Percentiles rank a stretch among this genome's conserved stretches.
phyloP scores from a whole-genome alignment of 1,284 basidiomycete species.

The Cutaneotrichosporon sp. region DNA sequence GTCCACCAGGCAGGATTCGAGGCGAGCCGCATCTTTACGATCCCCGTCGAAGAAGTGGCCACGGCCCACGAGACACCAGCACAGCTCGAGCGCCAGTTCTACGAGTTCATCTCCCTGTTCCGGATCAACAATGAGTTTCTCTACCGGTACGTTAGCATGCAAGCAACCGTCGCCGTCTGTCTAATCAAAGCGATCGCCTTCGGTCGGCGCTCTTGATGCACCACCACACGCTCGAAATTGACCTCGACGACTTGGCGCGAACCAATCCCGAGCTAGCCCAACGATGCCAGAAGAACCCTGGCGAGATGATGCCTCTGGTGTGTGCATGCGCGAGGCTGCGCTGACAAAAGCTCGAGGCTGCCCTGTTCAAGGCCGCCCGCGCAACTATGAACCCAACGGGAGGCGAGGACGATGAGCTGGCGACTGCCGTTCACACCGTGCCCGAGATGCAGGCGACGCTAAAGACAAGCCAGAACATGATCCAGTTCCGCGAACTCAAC shows the following conservation, averaged over 20 bases:
- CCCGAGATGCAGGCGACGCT: constrained; percentile 87
- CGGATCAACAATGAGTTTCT: constrained; percentile 82
- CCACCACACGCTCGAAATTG: constrained; percentile 86
- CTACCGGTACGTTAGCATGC: constrained; percentile 62
- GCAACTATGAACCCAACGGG: constrained; percentile 65
- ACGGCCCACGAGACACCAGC: constrained; percentile 62
- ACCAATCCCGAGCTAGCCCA: constrained; percentile 94
- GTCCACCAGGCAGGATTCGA: constrained; percentile 63
- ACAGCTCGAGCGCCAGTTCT: constrained; percentile 70
- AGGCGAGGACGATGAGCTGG: constrained; percentile 48
- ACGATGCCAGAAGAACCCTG: constrained; percentile 79
- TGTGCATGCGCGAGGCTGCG: constrained; percentile 19
- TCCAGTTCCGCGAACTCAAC: constrained; percentile 89
- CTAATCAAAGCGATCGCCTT: constrained; percentile 67
- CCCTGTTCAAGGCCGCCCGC: constrained; percentile 74
- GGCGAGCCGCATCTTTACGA: constrained; percentile 68
- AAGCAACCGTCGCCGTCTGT: too few species aligned
- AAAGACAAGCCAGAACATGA: constrained; percentile 80
- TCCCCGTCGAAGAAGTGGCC: constrained; percentile 62
- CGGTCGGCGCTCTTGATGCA: constrained; percentile 84
- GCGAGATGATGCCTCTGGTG: constrained; percentile 84
- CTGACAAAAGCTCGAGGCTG: constrained; percentile 70
- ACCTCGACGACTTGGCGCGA: constrained; percentile 80
- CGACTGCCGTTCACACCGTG: constrained; percentile 55
- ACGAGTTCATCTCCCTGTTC: constrained; percentile 80